Conservation (phyloP, 129 eudicot species). For the Arctium minus region DNA sequence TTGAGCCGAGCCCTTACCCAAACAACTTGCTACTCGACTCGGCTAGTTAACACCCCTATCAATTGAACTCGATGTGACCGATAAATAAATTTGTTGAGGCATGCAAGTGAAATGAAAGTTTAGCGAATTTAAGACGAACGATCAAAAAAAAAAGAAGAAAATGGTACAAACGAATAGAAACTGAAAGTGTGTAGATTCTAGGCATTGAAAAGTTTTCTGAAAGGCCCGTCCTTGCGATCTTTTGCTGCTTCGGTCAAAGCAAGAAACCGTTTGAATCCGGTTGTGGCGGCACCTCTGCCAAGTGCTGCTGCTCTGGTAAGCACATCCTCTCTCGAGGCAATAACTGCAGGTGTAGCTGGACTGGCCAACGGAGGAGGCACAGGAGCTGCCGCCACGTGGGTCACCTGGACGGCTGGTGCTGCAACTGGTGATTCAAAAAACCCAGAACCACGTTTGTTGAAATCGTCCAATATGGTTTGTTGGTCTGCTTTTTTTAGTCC, state of each 20-base stretch:
- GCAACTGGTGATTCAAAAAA: conserved; percentile 31
- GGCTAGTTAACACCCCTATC: no score
- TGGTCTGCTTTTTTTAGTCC: conserved; percentile 85
- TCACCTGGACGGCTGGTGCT: conserved; percentile 27
- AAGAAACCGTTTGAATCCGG: conserved; percentile 83
- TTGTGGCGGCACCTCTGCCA: conserved; percentile 26
- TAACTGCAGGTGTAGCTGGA: conserved; percentile 41
- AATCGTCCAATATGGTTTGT: conserved; percentile 86
- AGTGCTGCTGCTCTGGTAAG: conserved; percentile 91
- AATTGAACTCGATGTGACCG: no score
- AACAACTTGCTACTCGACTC: no score
- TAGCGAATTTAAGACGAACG: neutral
- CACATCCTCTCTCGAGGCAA: conserved; percentile 74
- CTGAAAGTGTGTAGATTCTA: neutral
- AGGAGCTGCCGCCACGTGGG: conserved; percentile 23
- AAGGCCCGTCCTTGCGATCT: conserved; percentile 85
- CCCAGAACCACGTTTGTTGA: conserved; percentile 62
- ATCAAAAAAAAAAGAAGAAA: conserved; percentile 8
- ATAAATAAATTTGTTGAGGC: no score
- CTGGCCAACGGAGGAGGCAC: conserved; percentile 34
- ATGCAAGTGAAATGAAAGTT: neutral
- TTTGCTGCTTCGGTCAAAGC: conserved; percentile 91
- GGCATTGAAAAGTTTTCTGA: conserved; percentile 77
- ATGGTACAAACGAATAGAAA: neutral
- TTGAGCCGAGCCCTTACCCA: no score